Conservation (phyloP, 768 basidiomycete genomes). For the Butyriboletus loyo region DNA sequence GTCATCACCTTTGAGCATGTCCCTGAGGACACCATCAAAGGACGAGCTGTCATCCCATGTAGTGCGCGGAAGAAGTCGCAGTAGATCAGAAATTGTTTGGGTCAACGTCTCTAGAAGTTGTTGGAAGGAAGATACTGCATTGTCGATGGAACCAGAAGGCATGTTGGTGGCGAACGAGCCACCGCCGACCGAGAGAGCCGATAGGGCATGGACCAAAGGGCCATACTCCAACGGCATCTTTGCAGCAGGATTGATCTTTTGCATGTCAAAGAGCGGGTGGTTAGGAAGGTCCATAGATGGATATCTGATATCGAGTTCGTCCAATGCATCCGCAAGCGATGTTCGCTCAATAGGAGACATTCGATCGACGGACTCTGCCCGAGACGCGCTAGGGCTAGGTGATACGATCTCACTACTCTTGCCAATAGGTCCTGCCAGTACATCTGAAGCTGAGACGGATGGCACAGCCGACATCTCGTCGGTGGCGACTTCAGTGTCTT, state of each 20-base stretch:
- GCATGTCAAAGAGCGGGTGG: conserved; percentile 73
- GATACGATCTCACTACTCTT: conserved; percentile 35
- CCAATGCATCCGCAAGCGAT: conserved; percentile 61
- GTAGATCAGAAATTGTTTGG: conserved; percentile 83
- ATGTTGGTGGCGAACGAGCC: conserved; percentile 77
- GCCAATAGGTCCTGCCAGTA: conserved; percentile 35
- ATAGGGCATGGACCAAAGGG: conserved; percentile 80
- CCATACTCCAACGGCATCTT: conserved; percentile 83
- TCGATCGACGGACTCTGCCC: conserved; percentile 59
- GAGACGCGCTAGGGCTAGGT: conserved; percentile 54
- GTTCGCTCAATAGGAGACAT: conserved; percentile 42
- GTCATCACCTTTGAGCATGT: conserved; percentile 88
- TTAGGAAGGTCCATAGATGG: conserved; percentile 63
- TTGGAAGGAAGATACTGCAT: conserved; percentile 87
- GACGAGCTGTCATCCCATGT: conserved; percentile 91
- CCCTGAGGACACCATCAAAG: conserved; percentile 79
- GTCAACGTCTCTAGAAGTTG: conserved; percentile 85
- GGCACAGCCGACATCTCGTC: conserved; percentile 44
- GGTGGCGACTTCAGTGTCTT: conserved; percentile 49
- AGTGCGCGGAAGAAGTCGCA: conserved; percentile 81
- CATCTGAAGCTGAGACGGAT: conserved; percentile 49
- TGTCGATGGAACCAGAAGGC: conserved; percentile 86
- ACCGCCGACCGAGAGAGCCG: conserved; percentile 81
- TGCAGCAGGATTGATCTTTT: conserved; percentile 69
- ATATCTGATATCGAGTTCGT: conserved; percentile 60